phyloP scores from a whole-genome alignment of 2,329 filamentous ascomycete species.

The Colletotrichum coccodes region DNA sequence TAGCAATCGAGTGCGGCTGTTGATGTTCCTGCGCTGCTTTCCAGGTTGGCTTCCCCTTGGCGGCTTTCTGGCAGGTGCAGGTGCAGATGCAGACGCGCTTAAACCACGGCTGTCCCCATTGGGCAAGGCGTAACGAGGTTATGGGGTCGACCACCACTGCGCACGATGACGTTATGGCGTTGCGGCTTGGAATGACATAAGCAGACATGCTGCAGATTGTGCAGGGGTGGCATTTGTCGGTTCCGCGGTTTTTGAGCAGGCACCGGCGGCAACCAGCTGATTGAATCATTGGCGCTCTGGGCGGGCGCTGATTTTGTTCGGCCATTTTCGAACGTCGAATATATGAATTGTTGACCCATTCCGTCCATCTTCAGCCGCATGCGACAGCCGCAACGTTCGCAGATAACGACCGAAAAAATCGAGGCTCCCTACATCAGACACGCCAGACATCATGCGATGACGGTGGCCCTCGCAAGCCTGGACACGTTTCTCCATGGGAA shows the following conservation, averaged over 20 bases:
- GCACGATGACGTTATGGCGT: conserved; percentile 21
- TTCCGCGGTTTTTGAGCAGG: neutral
- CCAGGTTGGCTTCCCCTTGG: neutral
- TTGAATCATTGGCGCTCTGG: neutral
- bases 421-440: neutral
- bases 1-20: neutral
- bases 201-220: neutral
- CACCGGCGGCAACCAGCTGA: conserved; percentile 2
- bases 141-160: neutral
- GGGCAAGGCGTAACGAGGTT: neutral
- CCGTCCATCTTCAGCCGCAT: neutral
- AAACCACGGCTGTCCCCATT: conserved; percentile 8
- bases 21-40: neutral
- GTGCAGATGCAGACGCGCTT: neutral
- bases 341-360: neutral
- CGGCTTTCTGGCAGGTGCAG: neutral
- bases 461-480: too few species aligned
- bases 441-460: neutral
- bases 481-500: neutral
- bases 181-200: conserved; percentile 6
- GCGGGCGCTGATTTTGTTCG: neutral
- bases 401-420: neutral
- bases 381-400: neutral
- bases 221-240: too few species aligned
- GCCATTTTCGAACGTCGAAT: neutral